phyloP scores from a whole-genome alignment of 2,329 filamentous ascomycete species.

The Claviceps quebecensis region DNA sequence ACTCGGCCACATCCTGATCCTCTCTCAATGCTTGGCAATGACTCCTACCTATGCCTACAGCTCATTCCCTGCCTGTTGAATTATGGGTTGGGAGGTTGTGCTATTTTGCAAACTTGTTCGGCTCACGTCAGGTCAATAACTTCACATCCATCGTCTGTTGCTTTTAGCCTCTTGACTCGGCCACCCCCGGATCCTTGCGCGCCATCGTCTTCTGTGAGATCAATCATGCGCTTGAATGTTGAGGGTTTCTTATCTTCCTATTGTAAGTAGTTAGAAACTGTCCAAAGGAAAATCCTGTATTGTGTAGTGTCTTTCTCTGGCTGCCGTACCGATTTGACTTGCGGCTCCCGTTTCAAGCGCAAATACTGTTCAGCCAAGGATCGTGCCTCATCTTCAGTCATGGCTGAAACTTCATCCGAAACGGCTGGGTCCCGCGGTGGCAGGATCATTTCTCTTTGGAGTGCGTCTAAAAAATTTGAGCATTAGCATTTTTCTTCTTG shows the following conservation, averaged over 20 bases:
- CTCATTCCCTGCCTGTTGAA: background rate
- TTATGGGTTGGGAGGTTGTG: background rate
- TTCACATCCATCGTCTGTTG: background rate
- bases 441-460: conserved; percentile 12
- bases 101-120: background rate
- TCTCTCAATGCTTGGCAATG: background rate
- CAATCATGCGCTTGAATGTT: conserved; percentile 3
- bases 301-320: background rate
- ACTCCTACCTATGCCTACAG: background rate
- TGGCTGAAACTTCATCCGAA: conserved; percentile 1
- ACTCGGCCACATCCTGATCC: background rate
- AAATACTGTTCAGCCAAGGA: conserved; percentile 11
- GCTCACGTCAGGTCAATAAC: conserved; percentile 2
- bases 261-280: background rate
- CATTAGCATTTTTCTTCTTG: background rate
- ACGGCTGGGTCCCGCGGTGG: background rate
- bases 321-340: background rate
- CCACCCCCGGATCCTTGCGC: background rate
- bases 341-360: conserved; percentile 1
- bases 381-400: conserved; percentile 10
- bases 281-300: background rate
- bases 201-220: conserved; percentile 4
- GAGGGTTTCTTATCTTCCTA: background rate
- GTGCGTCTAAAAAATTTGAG: conserved; percentile 7
- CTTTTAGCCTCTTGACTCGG: background rate